Percentiles rank a stretch among this genome's conserved stretches.
phyloP scores from a whole-genome alignment of 2,329 filamentous ascomycete genomes.

The Setomelanomma holmii region DNA sequence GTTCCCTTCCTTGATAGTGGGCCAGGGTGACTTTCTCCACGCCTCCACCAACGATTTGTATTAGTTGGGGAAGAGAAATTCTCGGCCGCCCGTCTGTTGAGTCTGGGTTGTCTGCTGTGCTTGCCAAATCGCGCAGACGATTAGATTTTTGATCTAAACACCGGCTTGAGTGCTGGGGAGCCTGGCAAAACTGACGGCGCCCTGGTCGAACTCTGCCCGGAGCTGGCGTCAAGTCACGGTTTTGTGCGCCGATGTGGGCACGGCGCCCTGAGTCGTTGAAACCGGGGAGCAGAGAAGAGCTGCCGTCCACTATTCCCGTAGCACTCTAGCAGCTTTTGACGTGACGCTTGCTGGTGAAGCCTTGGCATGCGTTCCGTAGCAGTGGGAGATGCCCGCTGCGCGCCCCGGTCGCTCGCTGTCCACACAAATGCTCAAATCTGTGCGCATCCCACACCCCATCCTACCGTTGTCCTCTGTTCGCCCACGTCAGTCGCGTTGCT shows the following conservation, averaged over 20 bases:
- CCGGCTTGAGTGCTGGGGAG: conserved; percentile 21
- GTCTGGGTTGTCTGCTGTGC: conserved; percentile 9
- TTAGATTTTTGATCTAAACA: conserved; percentile 17
- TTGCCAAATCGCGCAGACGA: conserved; percentile 20
- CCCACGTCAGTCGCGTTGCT: conserved; percentile 30
- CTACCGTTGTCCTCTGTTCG: conserved; percentile 23
- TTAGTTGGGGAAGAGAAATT: conserved; percentile 27
- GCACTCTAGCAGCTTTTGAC: conserved; percentile 8
- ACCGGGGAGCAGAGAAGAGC: conserved; percentile 26
- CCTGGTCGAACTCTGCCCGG: conserved; percentile 14
- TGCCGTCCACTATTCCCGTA: conserved; percentile 23
- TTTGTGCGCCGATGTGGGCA: conserved; percentile 26
- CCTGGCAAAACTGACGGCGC: conserved; percentile 24
- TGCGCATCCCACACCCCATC: conserved; percentile 31
- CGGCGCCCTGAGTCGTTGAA: conserved; percentile 22
- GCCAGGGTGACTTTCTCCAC: conserved; percentile 20
- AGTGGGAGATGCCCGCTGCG: conserved; percentile 24
- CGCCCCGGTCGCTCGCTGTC: conserved; percentile 23
- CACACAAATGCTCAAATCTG: conserved; percentile 33
- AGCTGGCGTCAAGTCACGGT: conserved; percentile 12
- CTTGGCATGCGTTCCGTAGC: conserved; percentile 28
- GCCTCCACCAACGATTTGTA: conserved; percentile 27
- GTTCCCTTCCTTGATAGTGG: conserved; percentile 9
- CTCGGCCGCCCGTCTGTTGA: conserved; percentile 19
- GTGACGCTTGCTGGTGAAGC: conserved; percentile 23